Base-by-base conservation (phyloP, 2,329 filamentous ascomycete genomes). In the Kalmusia sp. region DNA sequence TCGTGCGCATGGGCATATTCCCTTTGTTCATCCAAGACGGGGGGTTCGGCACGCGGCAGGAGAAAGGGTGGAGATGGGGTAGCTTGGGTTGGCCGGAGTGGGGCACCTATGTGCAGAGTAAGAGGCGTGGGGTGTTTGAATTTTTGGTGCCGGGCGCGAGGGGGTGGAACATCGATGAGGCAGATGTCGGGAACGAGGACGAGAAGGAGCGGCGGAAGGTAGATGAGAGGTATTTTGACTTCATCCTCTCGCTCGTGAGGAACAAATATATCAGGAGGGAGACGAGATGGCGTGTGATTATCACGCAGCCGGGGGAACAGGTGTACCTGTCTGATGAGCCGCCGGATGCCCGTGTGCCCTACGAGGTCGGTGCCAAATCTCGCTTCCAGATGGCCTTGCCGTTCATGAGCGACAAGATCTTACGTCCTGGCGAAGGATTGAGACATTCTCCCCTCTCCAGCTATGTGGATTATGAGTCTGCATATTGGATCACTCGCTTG, bases 1-100 rank as follows among this genome's bases (percentile, higher is more conserved):
- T 65, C n/a, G 30, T 58, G 8, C 51, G 45, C 35, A 49, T 53
- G 51, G 57, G 57, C 2, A 56, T 65, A 15, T 49, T 57, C 5
- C 61, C 62, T 7, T 38, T 63, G 30, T 45, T 43, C 25, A 59
- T 65, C 35, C 50, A 54, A 14, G 49, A 55, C 33, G 62, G 59
- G 5, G 55, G 54, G 2, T 30, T 57, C 4, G 19, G 22, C 0
- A 56, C 44, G 15, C 24, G 15, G 21, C 24, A 31, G 27, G 27
- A 46, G 22, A 15, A 25, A 21, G 5, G 24, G 40, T 28, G 27
- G 4, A 35, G 24, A 3, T 28, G 22, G 11, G 21, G 27, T 4
- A 31, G 8, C 31, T 48, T 40, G 31, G 27, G 30, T 3, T 8
- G 33, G 15, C n/a, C 6, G 22, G 19, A 17, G 22, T 21, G 19